These are phyloP conservation scores for Globisporangium emineosum DNA, from an alignment of 352 stramenopile species.

Conservation along the genomic window DNA sequence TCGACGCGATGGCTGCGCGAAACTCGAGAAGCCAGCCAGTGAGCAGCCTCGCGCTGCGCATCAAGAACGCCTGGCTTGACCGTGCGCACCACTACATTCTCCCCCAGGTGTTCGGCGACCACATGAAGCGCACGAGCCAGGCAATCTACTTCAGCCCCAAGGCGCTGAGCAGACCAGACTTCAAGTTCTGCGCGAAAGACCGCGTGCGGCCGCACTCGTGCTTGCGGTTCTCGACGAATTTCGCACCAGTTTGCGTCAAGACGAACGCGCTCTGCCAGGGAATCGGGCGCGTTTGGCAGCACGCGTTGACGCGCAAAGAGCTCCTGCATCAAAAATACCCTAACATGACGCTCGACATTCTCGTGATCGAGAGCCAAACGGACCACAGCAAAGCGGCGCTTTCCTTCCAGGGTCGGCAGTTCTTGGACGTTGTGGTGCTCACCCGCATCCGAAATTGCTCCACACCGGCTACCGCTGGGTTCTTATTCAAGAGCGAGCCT, in stretches of 20 bases:
- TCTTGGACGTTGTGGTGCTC: slow-evolving; percentile 19
- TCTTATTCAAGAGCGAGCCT: neutral
- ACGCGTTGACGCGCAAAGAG: slow-evolving; percentile 8
- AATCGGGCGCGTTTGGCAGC: slow-evolving; percentile 9
- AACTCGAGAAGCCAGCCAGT: neutral
- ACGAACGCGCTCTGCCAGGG: slow-evolving; percentile 11
- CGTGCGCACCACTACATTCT: slow-evolving; percentile 22
- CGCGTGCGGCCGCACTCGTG: slow-evolving; percentile 6
- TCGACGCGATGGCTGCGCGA: neutral
- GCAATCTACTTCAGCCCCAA: slow-evolving; percentile 18
- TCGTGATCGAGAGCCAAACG: slow-evolving; percentile 23
- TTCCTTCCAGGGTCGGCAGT: slow-evolving; percentile 17
- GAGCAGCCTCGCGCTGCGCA: slow-evolving; percentile 7
- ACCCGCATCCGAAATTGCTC: slow-evolving; percentile 4
- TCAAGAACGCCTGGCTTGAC: slow-evolving; percentile 15
- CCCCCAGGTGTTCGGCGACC: slow-evolving; percentile 21
- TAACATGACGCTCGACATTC: slow-evolving; percentile 15
- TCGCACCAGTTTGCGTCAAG: slow-evolving; percentile 4
- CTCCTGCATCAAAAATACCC: slow-evolving; percentile 10
- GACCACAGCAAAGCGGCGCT: slow-evolving; percentile 11
- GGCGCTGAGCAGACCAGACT: neutral
- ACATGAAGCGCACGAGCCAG: slow-evolving; percentile 12
- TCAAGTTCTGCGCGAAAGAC: slow-evolving; percentile 6
- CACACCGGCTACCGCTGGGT: neutral
- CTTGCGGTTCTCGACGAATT: neutral